Evolutionary conservation across 768 basidiomycete genomes (phyloP).

Genomic region (Serendipita vermifera): DNA sequence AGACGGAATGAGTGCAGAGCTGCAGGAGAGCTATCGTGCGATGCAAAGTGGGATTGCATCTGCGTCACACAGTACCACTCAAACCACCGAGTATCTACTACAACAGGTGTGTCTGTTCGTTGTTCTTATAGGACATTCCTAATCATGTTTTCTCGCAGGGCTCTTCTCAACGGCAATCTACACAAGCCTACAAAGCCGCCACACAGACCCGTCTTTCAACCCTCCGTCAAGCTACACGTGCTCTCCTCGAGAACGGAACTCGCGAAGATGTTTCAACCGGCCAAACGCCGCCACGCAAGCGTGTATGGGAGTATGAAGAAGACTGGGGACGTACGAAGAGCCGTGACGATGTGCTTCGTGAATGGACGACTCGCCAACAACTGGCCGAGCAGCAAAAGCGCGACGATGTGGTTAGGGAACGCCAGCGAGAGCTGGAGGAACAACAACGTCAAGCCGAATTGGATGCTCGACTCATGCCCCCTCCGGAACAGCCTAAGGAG

Average conservation of each 20-base stretch:
- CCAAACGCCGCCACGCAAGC: conserved; percentile 64
- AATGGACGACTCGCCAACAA: conserved; percentile 18
- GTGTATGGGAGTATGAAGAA: conserved; percentile 54
- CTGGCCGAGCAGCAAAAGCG: not conserved
- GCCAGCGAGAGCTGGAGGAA: not conserved
- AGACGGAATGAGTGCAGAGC: conserved; percentile 33
- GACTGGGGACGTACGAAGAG: conserved; percentile 57
- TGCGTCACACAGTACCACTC: conserved; percentile 36
- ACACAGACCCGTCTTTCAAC: conserved; percentile 33
- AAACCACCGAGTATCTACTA: too few species aligned
- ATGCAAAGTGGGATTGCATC: conserved; percentile 40
- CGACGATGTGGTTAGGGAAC: not conserved
- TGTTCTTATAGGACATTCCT: not conserved
- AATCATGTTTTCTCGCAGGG: conserved; percentile 25
- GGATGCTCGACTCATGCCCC: not conserved
- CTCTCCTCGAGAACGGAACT: conserved; percentile 11
- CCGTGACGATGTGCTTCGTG: conserved; percentile 45
- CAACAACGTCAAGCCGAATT: not conserved
- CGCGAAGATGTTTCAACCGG: conserved; percentile 49
- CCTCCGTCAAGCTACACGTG: conserved; percentile 35
- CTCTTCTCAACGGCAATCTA: conserved; percentile 28
- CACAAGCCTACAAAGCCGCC: conserved; percentile 33
- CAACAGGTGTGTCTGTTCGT: too few species aligned
- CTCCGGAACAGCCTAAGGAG: not conserved
- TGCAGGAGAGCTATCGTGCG: conserved; percentile 40